Percentiles rank a stretch among this genome's conserved stretches.
phyloP scores from a whole-genome alignment of 306 rosid species.

The Dryas octopetala region DNA sequence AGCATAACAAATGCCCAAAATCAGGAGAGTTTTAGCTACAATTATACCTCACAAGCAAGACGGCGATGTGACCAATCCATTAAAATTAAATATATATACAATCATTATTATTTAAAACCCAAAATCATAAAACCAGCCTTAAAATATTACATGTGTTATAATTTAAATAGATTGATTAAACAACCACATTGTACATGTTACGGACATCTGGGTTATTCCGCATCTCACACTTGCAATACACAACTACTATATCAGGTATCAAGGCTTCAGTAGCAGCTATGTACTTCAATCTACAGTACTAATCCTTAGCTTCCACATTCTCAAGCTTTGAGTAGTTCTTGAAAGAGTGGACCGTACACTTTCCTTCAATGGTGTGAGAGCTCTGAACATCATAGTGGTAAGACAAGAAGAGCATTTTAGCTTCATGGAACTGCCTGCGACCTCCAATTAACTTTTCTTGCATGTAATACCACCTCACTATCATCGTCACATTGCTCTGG shows the following conservation, averaged over 20 bases:
- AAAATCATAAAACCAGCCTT: neutral
- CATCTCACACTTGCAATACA: slow-evolving; percentile 97
- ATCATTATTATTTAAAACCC: neutral
- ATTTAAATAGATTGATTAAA: too few species aligned
- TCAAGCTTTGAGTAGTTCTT: slow-evolving; percentile 82
- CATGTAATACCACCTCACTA: too few species aligned
- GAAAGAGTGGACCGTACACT: slow-evolving; percentile 70
- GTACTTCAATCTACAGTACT: slow-evolving; percentile 81
- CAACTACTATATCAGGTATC: slow-evolving; percentile 87
- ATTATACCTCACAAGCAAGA: slow-evolving; percentile 73
- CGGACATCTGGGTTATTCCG: slow-evolving; percentile 88
- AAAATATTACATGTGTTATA: too few species aligned
- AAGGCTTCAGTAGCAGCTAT: slow-evolving; percentile 84
- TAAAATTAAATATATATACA: too few species aligned
- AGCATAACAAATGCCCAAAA: neutral
- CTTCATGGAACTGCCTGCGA: too few species aligned
- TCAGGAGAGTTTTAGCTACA: neutral
- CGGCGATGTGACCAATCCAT: slow-evolving; percentile 19
- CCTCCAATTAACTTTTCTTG: too few species aligned
- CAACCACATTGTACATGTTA: too few species aligned
- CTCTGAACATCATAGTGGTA: too few species aligned
- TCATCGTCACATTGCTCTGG: too few species aligned
- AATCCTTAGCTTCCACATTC: slow-evolving; percentile 81
- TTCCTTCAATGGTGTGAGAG: too few species aligned
- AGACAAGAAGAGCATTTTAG: too few species aligned